These are phyloP conservation scores for Eimeria falciformis DNA, from an alignment of 169 alveolate genomes.

Conservation along the genomic window DNA sequence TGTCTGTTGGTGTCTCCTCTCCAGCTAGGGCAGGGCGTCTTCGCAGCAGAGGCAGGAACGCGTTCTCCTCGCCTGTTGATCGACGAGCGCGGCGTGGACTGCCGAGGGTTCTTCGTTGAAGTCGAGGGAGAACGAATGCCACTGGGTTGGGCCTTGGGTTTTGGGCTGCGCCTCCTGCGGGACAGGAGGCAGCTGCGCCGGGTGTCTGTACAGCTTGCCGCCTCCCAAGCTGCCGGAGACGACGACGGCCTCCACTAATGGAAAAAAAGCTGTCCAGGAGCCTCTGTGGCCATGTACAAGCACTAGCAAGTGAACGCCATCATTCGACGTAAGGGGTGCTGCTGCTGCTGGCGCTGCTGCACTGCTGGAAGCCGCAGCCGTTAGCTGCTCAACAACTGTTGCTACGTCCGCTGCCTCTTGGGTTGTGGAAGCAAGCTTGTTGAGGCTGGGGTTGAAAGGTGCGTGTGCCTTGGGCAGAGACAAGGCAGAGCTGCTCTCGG, in stretches of 20 bases:
- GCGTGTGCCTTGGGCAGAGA: not conserved
- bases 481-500: not conserved
- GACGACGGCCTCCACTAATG: not conserved
- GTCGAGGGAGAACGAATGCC: not conserved
- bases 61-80: not conserved
- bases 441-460: not conserved
- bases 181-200: not conserved
- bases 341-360: slow-evolving; percentile 26
- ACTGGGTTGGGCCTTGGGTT: too few species aligned
- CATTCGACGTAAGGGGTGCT: not conserved
- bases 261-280: slow-evolving; percentile 30
- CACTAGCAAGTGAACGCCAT: slow-evolving; percentile 23
- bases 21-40: too few species aligned
- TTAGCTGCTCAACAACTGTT: not conserved
- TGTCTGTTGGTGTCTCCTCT: too few species aligned
- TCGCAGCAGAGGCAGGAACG: too few species aligned
- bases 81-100: slow-evolving; percentile 16
- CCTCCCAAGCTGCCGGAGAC: slow-evolving; percentile 24
- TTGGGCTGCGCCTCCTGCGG: slow-evolving; percentile 36
- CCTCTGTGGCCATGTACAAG: slow-evolving; percentile 18
- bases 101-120: slow-evolving; percentile 49
- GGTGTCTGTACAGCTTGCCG: slow-evolving; percentile 40
- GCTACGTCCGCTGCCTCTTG: not conserved
- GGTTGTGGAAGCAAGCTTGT: not conserved
- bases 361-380: not conserved